Percentiles rank a stretch among this genome's conserved stretches.
phyloP scores from a whole-genome alignment of 2,329 filamentous ascomycete genomes.

The Colletotrichum destructivum region DNA sequence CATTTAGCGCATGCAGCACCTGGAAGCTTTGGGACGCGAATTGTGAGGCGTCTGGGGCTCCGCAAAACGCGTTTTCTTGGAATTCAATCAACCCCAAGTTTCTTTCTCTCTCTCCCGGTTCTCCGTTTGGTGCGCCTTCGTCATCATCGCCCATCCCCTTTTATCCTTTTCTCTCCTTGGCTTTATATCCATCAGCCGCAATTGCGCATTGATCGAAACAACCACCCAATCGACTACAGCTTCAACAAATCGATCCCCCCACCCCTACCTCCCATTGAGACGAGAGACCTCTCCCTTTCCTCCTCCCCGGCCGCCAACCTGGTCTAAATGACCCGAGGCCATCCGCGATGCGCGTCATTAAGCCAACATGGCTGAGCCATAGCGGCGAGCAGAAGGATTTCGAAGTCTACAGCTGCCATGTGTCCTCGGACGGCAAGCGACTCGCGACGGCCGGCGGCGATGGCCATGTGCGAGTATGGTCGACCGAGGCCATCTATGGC shows the following conservation, averaged over 20 bases:
- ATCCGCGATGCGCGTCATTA: slow-evolving; percentile 83
- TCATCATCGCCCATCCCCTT: background rate
- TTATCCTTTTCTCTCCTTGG: too few relatives aligned
- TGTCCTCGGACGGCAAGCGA: slow-evolving; percentile 93
- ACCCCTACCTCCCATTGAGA: background rate
- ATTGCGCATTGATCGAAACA: slow-evolving; percentile 1
- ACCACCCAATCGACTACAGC: background rate
- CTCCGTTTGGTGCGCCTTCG: background rate
- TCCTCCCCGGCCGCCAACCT: background rate
- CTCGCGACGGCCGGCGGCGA: slow-evolving; percentile 97
- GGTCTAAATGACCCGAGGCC: slow-evolving; percentile 34
- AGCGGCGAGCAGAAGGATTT: slow-evolving; percentile 98
- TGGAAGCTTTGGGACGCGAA: slow-evolving; percentile 39
- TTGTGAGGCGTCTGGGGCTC: slow-evolving; percentile 32
- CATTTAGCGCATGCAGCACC: slow-evolving; percentile 28
- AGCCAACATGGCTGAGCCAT: slow-evolving; percentile 96
- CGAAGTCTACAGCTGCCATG: slow-evolving; percentile 98
- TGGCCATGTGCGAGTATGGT: slow-evolving; percentile 98
- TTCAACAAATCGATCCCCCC: background rate
- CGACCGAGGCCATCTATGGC: slow-evolving; percentile 91
- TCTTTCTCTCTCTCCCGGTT: background rate
- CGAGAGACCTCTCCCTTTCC: background rate
- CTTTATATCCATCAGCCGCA: background rate
- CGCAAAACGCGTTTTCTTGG: slow-evolving; percentile 40
- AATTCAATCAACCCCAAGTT: slow-evolving; percentile 38